Base-by-base conservation (phyloP, 1,139 yeast genomes). In the Tardiomyces depauwii region DNA sequence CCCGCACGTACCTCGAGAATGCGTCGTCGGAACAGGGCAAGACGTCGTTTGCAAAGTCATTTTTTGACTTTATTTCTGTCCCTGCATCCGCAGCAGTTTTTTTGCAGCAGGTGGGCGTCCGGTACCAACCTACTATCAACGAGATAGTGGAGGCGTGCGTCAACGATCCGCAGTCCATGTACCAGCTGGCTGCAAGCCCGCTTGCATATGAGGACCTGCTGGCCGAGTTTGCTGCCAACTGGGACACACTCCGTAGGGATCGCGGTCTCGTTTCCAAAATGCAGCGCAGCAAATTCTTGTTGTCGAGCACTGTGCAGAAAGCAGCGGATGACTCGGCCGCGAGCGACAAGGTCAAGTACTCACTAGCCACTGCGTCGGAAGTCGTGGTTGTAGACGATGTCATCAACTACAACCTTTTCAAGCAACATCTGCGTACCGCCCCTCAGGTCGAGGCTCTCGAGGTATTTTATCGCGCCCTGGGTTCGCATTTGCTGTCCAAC, bases 341-440 rank as follows among this genome's bases (percentile, higher is more conserved):
- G 10, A 47, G 48, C n/a, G 53, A 52, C 6, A 27, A 44, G 2
- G 47, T 54, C 13, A 44, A 49, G n/a, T 49, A 50, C 1, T 47
- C 56, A 14, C 56, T 65, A 14, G 60, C 59, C 4, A 38, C 53
- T 1, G 63, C 67, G 0, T 40, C 51, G 1, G 61, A 65, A 18
- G 53, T 66, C 25, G 62, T 64, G n/a, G 55, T 68, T 44, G 65
- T 64, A 13, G 71, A 68, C 46, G 67, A 68, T 45, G 64, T 68
- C n/a, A 58, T 65, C 16, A 53, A 58, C 12, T 67, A 57, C 55
- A 63, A 65, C 47, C 53, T 60, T 44, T 68, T 68, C 53, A 63
- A 61, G 42, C 45, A 54, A 23, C 52, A 57, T 13, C 46, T 67
- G n/a, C 48, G 58, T 39, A 54, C 65, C 2, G 68, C 69, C 2